These are phyloP conservation scores for Fusarium irregulare DNA, from an alignment of 2,329 filamentous ascomycete genomes.

Conservation along the genomic window DNA sequence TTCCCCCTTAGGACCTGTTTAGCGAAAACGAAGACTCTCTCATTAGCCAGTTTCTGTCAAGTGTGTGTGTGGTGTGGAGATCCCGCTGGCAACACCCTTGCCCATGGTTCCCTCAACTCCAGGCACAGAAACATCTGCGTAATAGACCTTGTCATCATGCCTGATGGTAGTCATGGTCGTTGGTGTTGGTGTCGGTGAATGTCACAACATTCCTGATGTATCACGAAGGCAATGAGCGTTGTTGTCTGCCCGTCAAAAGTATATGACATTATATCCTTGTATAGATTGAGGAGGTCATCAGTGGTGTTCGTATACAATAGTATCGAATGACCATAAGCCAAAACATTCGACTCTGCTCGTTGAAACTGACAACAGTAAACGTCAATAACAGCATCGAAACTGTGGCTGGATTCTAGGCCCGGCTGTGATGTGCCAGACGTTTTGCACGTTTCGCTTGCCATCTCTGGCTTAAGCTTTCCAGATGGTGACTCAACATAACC, in stretches of 20 bases:
- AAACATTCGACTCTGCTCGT: not conserved
- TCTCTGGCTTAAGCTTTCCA: not conserved
- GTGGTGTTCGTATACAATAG: not conserved
- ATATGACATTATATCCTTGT: not conserved
- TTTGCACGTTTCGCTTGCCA: slow-evolving; percentile 13
- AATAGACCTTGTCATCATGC: slow-evolving; percentile 8
- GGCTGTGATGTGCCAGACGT: not conserved
- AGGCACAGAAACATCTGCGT: slow-evolving; percentile 11
- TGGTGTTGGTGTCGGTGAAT: not conserved
- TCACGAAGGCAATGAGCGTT: not conserved
- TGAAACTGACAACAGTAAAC: not conserved
- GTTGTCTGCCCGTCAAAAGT: not conserved
- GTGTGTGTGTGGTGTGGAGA: slow-evolving; percentile 24
- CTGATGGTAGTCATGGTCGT: not conserved
- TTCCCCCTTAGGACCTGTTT: not conserved
- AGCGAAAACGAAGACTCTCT: slow-evolving; percentile 19
- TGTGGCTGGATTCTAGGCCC: slow-evolving; percentile 12
- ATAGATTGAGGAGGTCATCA: not conserved
- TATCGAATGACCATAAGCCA: not conserved
- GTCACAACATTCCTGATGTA: not conserved
- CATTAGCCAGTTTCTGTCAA: slow-evolving; percentile 23
- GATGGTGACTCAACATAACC: slow-evolving; percentile 30
- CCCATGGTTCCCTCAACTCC: slow-evolving; percentile 4
- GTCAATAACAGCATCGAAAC: not conserved
- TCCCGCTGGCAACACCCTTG: slow-evolving; percentile 12